Evolutionary conservation across 139 green algal genomes (phyloP), one percentile per base, ranked within the genome.

Genomic region (Cymbomonas tetramitiformis): DNA sequence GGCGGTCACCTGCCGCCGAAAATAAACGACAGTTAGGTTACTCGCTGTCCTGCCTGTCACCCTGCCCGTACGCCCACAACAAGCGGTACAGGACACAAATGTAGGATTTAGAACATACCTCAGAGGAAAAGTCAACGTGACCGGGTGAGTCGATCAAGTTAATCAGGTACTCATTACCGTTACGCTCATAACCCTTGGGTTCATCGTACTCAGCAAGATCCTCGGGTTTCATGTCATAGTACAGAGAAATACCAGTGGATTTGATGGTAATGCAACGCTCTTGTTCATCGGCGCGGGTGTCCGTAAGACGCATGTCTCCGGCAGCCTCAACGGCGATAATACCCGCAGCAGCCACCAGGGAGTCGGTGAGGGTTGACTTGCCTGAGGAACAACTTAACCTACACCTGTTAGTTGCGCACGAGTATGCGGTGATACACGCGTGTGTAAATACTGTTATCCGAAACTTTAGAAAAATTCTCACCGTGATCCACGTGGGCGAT

Each of bases 251-350:
- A 52, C 84, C 84, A 26, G 92, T 99, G 39, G 87, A 96, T 86
- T 99, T 99, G 81, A 99, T 99, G 58, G 92, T 99, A 70, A 99
- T 98, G 61, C 92, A 86, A 44, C 92, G 84, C 65, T 98, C 91
- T 72, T 95, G 87, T 80, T 99, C 92, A 67, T 99, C 92, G 47
- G 83, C 74, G 46, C 92, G 86, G 2, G 92, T 98, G 70, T 99
- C 92, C 43, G 70, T 78, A 10, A 78, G 40, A 32, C 70, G 70
- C 3, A 66, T 48, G 29, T 78, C 70, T 24, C 70, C 70, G n/a
- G 73, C 73, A 19, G 53, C 76, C 65, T 97, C 92, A 29, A 94
- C 65, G 30, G 87, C 78, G 72, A 99, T 99, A 69, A 99, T 98
- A 78, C 92, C 92, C 32, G 92, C 91, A 38, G 92, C 89, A 55